Evolutionary conservation across 2,329 filamentous ascomycete genomes (phyloP).

Genomic region (Monosporascus sp.): DNA sequence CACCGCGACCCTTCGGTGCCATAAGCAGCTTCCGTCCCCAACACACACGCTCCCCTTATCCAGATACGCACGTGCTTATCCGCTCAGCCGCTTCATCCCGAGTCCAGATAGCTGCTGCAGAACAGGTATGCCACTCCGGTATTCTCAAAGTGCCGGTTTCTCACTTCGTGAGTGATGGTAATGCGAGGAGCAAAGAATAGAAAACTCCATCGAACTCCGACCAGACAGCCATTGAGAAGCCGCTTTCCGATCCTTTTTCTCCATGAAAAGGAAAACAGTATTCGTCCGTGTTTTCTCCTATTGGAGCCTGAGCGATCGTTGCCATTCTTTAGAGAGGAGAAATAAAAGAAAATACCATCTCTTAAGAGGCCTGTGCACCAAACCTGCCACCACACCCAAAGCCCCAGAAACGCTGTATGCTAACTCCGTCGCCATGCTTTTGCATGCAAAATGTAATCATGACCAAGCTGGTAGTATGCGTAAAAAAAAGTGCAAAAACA

Average conservation of each 20-base stretch:
- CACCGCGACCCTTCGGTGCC: neutral
- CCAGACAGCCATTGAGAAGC: neutral
- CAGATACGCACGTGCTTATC: neutral
- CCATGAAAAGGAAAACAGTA: neutral
- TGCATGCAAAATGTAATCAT: constrained; percentile 10
- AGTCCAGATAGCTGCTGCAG: no score
- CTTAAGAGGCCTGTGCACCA: neutral
- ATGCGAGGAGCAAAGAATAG: neutral
- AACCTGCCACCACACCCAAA: neutral
- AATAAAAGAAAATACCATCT: neutral
- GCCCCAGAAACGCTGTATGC: constrained; percentile 7
- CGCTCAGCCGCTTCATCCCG: neutral
- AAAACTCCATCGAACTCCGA: neutral
- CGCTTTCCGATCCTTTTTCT: neutral
- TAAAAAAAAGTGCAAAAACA: constrained; percentile 5
- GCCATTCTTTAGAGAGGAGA: neutral
- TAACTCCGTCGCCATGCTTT: constrained; percentile 22
- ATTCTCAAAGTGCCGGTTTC: no score
- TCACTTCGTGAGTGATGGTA: neutral
- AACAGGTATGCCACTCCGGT: no score
- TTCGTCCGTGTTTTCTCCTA: neutral
- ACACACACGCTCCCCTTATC: neutral
- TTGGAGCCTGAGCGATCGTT: neutral
- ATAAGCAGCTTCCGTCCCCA: no score
- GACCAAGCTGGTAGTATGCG: constrained; percentile 3